Conservation (phyloP, 129 eudicot genomes). For the Lonicera japonica region DNA sequence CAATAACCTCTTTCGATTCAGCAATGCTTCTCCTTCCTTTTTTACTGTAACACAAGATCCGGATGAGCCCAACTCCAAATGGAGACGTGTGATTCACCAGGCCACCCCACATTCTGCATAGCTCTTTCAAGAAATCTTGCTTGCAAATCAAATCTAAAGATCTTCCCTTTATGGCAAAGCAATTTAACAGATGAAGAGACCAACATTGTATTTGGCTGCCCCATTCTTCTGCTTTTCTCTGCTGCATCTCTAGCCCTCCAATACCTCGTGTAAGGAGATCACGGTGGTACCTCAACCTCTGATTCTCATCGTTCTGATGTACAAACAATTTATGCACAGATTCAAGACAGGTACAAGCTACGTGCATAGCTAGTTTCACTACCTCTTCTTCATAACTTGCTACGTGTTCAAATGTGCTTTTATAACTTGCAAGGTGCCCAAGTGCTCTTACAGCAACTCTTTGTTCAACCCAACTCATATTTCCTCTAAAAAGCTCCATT, state of each 20-base stretch:
- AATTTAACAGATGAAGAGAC: constrained; percentile 69
- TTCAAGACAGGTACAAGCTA: constrained; percentile 55
- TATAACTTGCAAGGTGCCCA: constrained; percentile 87
- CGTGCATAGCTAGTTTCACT: constrained; percentile 45
- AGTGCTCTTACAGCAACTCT: constrained; percentile 89
- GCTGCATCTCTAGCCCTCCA: constrained; percentile 63
- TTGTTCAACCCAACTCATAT: constrained; percentile 84
- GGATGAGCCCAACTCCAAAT: constrained; percentile 57
- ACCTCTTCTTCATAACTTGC: constrained; percentile 56
- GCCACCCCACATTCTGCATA: constrained; percentile 93
- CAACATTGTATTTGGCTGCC: constrained; percentile 87
- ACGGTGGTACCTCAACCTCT: constrained; percentile 48
- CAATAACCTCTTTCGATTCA: constrained; percentile 36
- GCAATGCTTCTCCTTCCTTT: constrained; percentile 50
- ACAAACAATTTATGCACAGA: constrained; percentile 52
- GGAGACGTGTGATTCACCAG: constrained; percentile 67
- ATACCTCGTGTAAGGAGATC: constrained; percentile 76
- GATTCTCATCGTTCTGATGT: constrained; percentile 23
- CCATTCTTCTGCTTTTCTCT: constrained; percentile 87
- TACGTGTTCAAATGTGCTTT: constrained; percentile 44
- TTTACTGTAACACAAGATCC: constrained; percentile 58
- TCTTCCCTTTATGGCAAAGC: constrained; percentile 70
- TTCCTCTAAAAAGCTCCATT: constrained; percentile 71
- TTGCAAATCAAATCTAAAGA: constrained; percentile 57
- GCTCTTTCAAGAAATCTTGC: constrained; percentile 51